phyloP scores from a whole-genome alignment of 495 filamentous ascomycete genomes.

The Penicillium canescens region DNA sequence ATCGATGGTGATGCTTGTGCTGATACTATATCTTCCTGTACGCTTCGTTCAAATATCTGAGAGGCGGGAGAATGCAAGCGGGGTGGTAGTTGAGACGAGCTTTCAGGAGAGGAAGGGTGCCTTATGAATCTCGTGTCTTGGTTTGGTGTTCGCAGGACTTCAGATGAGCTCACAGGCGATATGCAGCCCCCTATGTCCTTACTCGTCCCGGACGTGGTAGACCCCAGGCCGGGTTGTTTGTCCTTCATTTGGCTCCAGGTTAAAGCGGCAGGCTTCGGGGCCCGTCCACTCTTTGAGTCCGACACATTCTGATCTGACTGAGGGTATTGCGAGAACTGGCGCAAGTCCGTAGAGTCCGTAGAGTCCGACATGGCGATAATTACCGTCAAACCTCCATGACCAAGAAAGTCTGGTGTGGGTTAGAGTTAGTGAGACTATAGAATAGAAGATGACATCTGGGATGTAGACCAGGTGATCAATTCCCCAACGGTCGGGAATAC shows the following conservation, averaged over 20 bases:
- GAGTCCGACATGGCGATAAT: constrained; percentile 6
- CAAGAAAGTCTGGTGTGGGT: neutral
- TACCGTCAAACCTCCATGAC: constrained; percentile 6
- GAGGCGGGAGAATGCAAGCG: constrained; percentile 66
- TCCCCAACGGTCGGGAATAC: neutral
- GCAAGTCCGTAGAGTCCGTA: neutral
- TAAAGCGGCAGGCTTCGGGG: constrained; percentile 21
- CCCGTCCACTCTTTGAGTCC: constrained; percentile 10
- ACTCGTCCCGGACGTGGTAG: neutral
- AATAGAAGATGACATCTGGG: constrained; percentile 24
- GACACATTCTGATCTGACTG: constrained; percentile 5
- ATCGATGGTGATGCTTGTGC: constrained; percentile 64
- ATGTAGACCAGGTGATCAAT: constrained; percentile 20
- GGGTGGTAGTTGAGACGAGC: constrained; percentile 54
- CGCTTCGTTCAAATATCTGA: constrained; percentile 92
- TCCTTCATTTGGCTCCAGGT: constrained; percentile 16
- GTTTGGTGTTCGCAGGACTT: constrained; percentile 29
- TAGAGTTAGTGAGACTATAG: neutral
- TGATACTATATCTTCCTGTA: constrained; percentile 73
- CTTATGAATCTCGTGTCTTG: constrained; percentile 8
- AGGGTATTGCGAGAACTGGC: neutral
- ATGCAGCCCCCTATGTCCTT: constrained; percentile 20
- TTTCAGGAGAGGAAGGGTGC: constrained; percentile 48
- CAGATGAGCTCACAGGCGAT: constrained; percentile 40
- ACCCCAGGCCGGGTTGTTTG: constrained; percentile 1